A percentile compares a stretch with the other conserved stretches of the same genome.
Conservation (phyloP, 202 grass and related monocot species). For the Carex sylvatica region DNA sequence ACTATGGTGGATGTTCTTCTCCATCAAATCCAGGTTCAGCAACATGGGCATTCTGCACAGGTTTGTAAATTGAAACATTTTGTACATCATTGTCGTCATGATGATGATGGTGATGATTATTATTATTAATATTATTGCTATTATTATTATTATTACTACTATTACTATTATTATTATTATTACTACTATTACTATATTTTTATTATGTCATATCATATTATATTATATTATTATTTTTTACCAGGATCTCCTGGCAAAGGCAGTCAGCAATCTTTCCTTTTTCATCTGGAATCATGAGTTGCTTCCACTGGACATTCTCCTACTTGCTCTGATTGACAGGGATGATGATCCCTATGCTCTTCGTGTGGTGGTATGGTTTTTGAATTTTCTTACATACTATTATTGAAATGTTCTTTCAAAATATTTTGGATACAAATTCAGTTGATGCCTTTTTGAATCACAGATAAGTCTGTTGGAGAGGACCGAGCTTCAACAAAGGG, state of each 20-base stretch:
- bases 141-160: too few relatives aligned
- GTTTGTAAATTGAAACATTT: constrained; percentile 31
- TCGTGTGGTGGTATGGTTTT: constrained; percentile 64
- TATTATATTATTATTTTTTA: constrained; percentile 23
- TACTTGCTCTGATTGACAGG: constrained; percentile 91
- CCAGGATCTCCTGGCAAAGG: constrained; percentile 86
- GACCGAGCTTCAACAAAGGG: constrained; percentile 79
- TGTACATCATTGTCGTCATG: neutral
- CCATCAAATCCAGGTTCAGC: constrained; percentile 77
- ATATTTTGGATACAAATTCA: constrained; percentile 4
- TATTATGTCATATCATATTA: too few relatives aligned
- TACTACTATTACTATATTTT: too few relatives aligned
- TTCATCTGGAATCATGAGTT: constrained; percentile 95
- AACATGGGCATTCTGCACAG: constrained; percentile 68
- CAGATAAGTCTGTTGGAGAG: constrained; percentile 93
- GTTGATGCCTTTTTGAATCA: neutral
- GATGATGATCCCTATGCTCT: constrained; percentile 88
- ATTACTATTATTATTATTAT: too few relatives aligned
- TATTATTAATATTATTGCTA: neutral
- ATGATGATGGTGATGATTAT: constrained; percentile 14
- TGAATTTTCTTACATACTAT: constrained; percentile 13
- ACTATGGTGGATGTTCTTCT: constrained; percentile 97
- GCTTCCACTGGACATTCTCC: constrained; percentile 84
- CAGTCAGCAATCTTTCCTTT: constrained; percentile 77
- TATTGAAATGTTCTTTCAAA: constrained; percentile 18